A percentile compares a stretch with the other conserved stretches of the same genome.
These are phyloP conservation scores for Thelephora terrestris DNA, from an alignment of 1,284 basidiomycete genomes.

Conservation along the genomic window DNA sequence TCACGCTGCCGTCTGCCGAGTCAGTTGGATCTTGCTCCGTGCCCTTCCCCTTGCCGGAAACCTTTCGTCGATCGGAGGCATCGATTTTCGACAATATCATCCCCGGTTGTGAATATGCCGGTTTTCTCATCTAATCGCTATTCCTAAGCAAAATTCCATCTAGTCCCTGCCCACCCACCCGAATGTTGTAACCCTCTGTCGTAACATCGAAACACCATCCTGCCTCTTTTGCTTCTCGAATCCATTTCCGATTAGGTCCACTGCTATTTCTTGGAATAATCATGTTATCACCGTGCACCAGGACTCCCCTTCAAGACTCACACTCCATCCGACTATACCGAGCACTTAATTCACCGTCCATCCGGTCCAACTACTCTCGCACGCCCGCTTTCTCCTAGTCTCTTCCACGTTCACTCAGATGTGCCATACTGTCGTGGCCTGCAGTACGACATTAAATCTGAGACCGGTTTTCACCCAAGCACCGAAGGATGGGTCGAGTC, in stretches of 20 bases:
- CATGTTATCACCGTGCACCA: constrained; percentile 71
- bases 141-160: constrained; percentile 79
- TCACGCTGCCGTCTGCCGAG: constrained; percentile 91
- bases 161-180: constrained; percentile 86
- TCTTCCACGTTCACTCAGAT: constrained; percentile 96
- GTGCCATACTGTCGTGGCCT: constrained; percentile 94
- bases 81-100: constrained; percentile 47
- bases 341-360: constrained; percentile 82
- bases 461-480: constrained; percentile 92
- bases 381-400: constrained; percentile 82
- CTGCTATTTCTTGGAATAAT: constrained; percentile 95
- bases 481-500: constrained; percentile 64
- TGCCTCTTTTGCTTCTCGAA: constrained; percentile 79
- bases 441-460: constrained; percentile 99
- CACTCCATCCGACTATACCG: constrained; percentile 85
- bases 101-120: constrained; percentile 74
- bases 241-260: constrained; percentile 95
- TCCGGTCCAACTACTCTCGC: constrained; percentile 75
- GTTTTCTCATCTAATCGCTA: constrained; percentile 5
- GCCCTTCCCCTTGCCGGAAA: constrained; percentile 39
- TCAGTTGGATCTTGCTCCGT: constrained; percentile 71
- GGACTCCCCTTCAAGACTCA: constrained; percentile 31
- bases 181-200: constrained; percentile 93
- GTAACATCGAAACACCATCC: constrained; percentile 73
- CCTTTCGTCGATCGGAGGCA: constrained; percentile 45